Evolutionary conservation across 2,329 filamentous ascomycete genomes (phyloP).

Genomic region (Stemphylium lycopersici): DNA sequence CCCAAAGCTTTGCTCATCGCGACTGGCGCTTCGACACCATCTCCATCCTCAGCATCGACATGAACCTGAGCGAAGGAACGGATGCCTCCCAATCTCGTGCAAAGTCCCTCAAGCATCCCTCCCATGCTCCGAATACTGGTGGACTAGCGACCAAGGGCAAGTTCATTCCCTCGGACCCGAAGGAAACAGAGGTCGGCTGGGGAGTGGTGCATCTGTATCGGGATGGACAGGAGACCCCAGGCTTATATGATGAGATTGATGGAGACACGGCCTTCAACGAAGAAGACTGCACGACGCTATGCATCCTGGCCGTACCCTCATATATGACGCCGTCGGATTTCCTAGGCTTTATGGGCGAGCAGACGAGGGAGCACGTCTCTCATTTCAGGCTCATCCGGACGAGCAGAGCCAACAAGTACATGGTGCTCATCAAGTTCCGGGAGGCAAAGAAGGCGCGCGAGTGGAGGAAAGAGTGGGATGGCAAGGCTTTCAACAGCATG

Average conservation of each 20-base stretch:
- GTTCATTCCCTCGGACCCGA: conserved; percentile 72
- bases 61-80: conserved; percentile 54
- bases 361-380: conserved; percentile 82
- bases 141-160: conserved; percentile 83
- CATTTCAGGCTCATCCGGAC: conserved; percentile 96
- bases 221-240: conserved; percentile 76
- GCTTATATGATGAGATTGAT: conserved; percentile 59
- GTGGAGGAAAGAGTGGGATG: conserved; percentile 89
- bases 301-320: conserved; percentile 91
- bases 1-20: conserved; percentile 45
- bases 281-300: conserved; percentile 84
- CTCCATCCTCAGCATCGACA: conserved; percentile 80
- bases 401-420: conserved; percentile 84
- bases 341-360: conserved; percentile 87
- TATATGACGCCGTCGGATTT: conserved; percentile 93
- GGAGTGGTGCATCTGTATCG: conserved; percentile 94
- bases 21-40: conserved; percentile 88
- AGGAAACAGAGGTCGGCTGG: conserved; percentile 82
- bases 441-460: conserved; percentile 73
- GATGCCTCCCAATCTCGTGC: conserved; percentile 40
- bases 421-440: conserved; percentile 94
- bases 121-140: conserved; percentile 45
- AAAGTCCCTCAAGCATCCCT: conserved; percentile 51
- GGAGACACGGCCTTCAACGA: conserved; percentile 49
- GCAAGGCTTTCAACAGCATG: conserved; percentile 89